phyloP scores from a whole-genome alignment of 2,329 filamentous ascomycete genomes.

The Pestalotiopsis fici region DNA sequence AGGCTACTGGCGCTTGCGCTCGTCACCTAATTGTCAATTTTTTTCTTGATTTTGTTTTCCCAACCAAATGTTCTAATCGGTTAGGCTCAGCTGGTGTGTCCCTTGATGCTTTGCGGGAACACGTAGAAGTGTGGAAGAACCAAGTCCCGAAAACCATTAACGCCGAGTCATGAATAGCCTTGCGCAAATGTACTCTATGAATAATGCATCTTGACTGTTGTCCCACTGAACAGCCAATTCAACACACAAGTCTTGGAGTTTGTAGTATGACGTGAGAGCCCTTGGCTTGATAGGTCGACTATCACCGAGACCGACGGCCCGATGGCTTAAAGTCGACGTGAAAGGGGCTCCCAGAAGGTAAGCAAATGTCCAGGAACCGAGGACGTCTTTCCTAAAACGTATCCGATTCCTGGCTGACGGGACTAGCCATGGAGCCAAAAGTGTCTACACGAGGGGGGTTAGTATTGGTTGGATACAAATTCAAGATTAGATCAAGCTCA shows the following conservation, averaged over 20 bases:
- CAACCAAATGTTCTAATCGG: too few relatives aligned
- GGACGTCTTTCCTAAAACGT: slow-evolving; percentile 46
- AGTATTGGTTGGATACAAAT: slow-evolving; percentile 12
- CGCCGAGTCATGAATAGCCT: not conserved
- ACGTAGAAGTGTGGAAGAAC: not conserved
- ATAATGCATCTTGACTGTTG: not conserved
- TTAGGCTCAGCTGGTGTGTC: not conserved
- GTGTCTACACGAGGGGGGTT: slow-evolving; percentile 40
- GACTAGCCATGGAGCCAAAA: slow-evolving; percentile 48
- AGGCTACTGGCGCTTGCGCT: not conserved
- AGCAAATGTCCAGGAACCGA: slow-evolving; percentile 25
- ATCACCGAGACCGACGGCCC: slow-evolving; percentile 2
- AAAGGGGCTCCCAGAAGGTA: slow-evolving; percentile 28
- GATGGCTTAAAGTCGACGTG: slow-evolving; percentile 23
- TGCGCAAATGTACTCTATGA: not conserved
- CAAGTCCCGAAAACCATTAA: not conserved
- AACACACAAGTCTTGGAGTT: not conserved
- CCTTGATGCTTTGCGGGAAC: not conserved
- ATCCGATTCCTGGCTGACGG: slow-evolving; percentile 51
- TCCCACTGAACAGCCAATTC: not conserved
- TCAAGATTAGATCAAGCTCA: slow-evolving; percentile 31
- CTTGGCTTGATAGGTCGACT: not conserved
- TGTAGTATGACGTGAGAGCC: not conserved
- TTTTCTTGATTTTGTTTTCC: not conserved
- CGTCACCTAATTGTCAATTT: not conserved